Evolutionary conservation across 1,139 yeast species (phyloP), one percentile per base, ranked within the genome.

Genomic region (Sporopachydermia cereana): DNA sequence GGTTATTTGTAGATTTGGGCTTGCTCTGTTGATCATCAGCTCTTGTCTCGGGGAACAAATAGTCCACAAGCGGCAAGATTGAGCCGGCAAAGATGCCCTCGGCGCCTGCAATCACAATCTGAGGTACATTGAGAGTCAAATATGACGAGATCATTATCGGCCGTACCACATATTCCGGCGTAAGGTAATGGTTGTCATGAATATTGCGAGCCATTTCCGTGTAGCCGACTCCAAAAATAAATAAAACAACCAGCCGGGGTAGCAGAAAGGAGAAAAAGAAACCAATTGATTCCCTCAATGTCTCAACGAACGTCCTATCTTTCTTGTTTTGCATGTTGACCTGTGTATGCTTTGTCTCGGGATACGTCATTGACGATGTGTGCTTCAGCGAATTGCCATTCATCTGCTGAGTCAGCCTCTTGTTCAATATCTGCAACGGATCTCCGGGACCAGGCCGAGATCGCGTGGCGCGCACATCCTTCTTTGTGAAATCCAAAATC

Each of bases 61-160:
- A 57, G 57, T 83, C 93, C 54, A 80, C 61, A 1, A 77, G 47
- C 9, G 94, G 91, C 43, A 80, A 73, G 30, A 78, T 55, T 14
- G 71, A 56, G 4, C 93, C 89, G 63, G 84, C 70, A 14, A 76
- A 51, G 27, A 81, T 58, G 1, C 94, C 95, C 54, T 79, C 69
- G 2, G 69, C 46, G 2, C 77, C 74, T 57, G 72, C 67, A 5
- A 63, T 55, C 5, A 64, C 51, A 51, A 58, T 48, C 43, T 53
- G 53, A 12, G 50, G 49, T 20, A 56, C 51, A 17, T 53, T 46
- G 36, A 51, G 49, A 18, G 65, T 60, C 36, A 52, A 57, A 22
- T 23, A 43, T 27, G 55, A 52, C 46, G 57, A 57, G 14, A 61
- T 50, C 24, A 63, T 55, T 45, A 50, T 42, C 24, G 45, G 45